Evolutionary conservation across 495 filamentous ascomycete genomes (phyloP), one percentile per base, ranked within the genome.

Genomic region (Trichoderma asperelloides): DNA sequence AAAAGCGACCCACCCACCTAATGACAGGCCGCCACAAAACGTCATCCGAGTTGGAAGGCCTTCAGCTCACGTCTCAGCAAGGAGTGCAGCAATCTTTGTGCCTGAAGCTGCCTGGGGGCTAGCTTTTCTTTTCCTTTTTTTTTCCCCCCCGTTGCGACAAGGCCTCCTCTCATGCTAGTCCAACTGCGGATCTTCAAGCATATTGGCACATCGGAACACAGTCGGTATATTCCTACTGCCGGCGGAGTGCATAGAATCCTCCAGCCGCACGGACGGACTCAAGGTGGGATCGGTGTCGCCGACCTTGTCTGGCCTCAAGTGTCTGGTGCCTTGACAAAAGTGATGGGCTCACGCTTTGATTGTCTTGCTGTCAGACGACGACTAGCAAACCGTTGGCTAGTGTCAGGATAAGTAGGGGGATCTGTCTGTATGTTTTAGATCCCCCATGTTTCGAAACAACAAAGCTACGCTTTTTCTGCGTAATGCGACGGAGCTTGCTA

Each of bases 1-100:
- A 23, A 11, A 23, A 25, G 9, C 3, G 18, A 25, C 18, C n/a
- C 47, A 51, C 16, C 47, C 0, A 45, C 49, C 49, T 21, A 55
- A 55, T 55, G 49, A 55, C 49, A 55, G 49, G 49, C 21, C 49
- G 21, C 49, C 49, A 55, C 49, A 55, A 55, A 55, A 55, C 49
- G 49, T 55, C 49, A 55, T 55, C 21, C 8, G 49, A 8, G n/a
- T 23, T 21, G 8, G n/a, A 25, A 55, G 49, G 41, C 18, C 16
- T 55, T n/a, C 49, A 21, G n/a, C n/a, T 37, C 33, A 37, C 21
- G 2, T 25, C 16, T n/a, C 21, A n/a, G 49, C 13, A 18, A 45
- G 41, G 49, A 25, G 49, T 55, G 49, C 21, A 55, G 33, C 33
- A 7, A 37, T 37, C 2, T 28, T 33, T 15, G 25, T 60, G n/a